These are phyloP conservation scores for Pleurotus giganteus DNA, from an alignment of 768 basidiomycete genomes.

Conservation along the genomic window DNA sequence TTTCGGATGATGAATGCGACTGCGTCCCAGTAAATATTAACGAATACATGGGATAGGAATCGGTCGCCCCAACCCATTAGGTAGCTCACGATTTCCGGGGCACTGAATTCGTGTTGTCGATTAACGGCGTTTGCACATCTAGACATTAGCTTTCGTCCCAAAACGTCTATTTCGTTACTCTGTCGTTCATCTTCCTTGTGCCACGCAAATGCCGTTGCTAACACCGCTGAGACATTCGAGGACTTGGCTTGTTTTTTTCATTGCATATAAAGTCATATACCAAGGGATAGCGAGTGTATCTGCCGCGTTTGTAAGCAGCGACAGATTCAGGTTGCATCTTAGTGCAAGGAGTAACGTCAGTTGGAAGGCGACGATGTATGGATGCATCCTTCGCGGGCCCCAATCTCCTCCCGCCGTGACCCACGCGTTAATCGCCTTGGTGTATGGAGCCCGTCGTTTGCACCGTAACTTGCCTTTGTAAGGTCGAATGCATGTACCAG, in stretches of 20 bases:
- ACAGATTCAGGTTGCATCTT: constrained; percentile 8
- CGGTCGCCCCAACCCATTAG: constrained; percentile 42
- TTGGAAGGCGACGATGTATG: neutral
- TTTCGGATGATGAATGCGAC: constrained; percentile 14
- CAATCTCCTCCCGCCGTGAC: constrained; percentile 25
- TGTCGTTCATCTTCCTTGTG: no score
- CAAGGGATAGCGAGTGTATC: neutral
- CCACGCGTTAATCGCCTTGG: constrained; percentile 17
- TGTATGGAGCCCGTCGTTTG: constrained; percentile 35
- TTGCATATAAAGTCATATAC: constrained; percentile 23
- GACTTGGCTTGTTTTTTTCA: constrained; percentile 31
- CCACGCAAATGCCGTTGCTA: no score
- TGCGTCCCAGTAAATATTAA: constrained; percentile 30
- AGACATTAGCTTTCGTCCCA: no score
- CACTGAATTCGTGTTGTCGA: constrained; percentile 34
- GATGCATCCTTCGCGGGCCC: constrained; percentile 19
- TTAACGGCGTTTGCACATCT: constrained; percentile 32
- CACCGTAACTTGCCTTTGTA: constrained; percentile 25
- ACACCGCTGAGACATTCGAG: constrained; percentile 33
- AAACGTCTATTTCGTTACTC: no score
- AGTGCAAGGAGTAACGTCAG: neutral
- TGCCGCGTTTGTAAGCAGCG: constrained; percentile 2
- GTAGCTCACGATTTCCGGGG: constrained; percentile 33
- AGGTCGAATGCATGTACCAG: constrained; percentile 19
- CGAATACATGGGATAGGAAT: constrained; percentile 34